These are phyloP conservation scores for Cetradonia linearis DNA, from an alignment of 495 filamentous ascomycete genomes.

Conservation along the genomic window DNA sequence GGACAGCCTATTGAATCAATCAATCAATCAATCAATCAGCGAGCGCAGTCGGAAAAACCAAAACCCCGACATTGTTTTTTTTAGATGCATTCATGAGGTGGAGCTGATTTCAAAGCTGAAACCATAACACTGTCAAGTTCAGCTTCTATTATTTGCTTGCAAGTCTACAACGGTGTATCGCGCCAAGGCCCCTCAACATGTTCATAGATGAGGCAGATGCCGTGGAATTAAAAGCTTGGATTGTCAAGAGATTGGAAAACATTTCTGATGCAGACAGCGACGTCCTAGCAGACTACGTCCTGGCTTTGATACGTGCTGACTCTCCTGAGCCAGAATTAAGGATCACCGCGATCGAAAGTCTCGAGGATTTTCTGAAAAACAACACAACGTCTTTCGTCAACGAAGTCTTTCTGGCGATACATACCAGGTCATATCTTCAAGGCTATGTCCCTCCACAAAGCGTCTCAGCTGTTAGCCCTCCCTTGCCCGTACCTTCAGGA, in stretches of 20 bases:
- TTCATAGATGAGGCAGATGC: conserved; percentile 69
- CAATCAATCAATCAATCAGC: too few relatives aligned
- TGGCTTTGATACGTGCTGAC: conserved; percentile 79
- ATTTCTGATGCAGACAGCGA: conserved; percentile 96
- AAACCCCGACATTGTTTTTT: background rate
- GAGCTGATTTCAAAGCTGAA: background rate
- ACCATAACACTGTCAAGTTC: background rate
- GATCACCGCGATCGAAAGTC: conserved; percentile 61
- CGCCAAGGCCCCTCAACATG: conserved; percentile 39
- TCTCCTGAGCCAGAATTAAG: conserved; percentile 63
- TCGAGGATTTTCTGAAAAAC: conserved; percentile 82
- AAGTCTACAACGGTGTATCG: background rate
- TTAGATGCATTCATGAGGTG: too few relatives aligned
- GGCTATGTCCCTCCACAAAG: conserved; percentile 39
- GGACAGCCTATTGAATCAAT: too few relatives aligned
- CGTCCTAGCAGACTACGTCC: conserved; percentile 89
- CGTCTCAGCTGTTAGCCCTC: conserved; percentile 23
- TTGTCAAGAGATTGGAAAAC: conserved; percentile 80
- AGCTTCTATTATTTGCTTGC: background rate
- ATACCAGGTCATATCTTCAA: conserved; percentile 52
- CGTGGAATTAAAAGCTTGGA: conserved; percentile 70
- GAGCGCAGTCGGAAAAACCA: background rate
- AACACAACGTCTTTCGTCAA: conserved; percentile 69
- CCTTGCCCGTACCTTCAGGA: conserved; percentile 25
- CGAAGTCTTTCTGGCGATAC: conserved; percentile 68